Percentiles rank a stretch among this genome's conserved stretches.
These are phyloP conservation scores for Ambrosia trifida DNA, from an alignment of 129 eudicot genomes.

Conservation along the genomic window DNA sequence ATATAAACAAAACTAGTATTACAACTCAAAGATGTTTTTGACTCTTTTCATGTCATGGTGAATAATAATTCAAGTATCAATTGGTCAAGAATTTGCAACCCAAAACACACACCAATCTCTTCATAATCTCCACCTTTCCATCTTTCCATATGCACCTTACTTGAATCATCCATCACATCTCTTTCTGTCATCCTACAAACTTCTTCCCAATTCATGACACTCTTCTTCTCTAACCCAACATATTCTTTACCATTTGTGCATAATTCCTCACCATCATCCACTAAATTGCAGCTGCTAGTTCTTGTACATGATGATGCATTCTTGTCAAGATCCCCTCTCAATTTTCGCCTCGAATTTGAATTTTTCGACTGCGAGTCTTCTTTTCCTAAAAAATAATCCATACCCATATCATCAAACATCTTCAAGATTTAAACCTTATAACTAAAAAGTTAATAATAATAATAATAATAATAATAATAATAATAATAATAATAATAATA, in stretches of 20 bases:
- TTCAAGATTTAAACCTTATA: background rate
- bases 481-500: too few relatives aligned
- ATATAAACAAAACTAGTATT: slow-evolving; percentile 15
- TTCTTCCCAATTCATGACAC: slow-evolving; percentile 24
- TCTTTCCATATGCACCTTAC: slow-evolving; percentile 36
- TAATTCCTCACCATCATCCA: slow-evolving; percentile 20
- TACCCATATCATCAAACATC: slow-evolving; percentile 20
- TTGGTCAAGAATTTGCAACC: slow-evolving; percentile 57
- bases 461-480: too few relatives aligned
- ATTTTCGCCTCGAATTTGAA: slow-evolving; percentile 45
- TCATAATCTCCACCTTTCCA: slow-evolving; percentile 45
- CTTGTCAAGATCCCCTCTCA: slow-evolving; percentile 49
- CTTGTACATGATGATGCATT: slow-evolving; percentile 11
- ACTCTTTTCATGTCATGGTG: slow-evolving; percentile 30
- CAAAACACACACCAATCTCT: slow-evolving; percentile 47
- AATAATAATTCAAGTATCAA: slow-evolving; percentile 41
- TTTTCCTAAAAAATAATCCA: slow-evolving; percentile 38
- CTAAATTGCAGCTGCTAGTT: slow-evolving; percentile 14
- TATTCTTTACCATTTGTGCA: slow-evolving; percentile 23
- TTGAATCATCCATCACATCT: slow-evolving; percentile 49
- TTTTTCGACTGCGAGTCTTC: slow-evolving; percentile 41
- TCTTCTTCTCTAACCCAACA: slow-evolving; percentile 22
- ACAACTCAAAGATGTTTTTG: slow-evolving; percentile 15
- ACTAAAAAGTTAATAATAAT: background rate
- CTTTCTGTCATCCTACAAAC: slow-evolving; percentile 49